Percentiles rank a stretch among this genome's conserved stretches.
These are phyloP conservation scores for Schizonepeta tenuifolia DNA, from an alignment of 257 asterid genomes.

Conservation along the genomic window DNA sequence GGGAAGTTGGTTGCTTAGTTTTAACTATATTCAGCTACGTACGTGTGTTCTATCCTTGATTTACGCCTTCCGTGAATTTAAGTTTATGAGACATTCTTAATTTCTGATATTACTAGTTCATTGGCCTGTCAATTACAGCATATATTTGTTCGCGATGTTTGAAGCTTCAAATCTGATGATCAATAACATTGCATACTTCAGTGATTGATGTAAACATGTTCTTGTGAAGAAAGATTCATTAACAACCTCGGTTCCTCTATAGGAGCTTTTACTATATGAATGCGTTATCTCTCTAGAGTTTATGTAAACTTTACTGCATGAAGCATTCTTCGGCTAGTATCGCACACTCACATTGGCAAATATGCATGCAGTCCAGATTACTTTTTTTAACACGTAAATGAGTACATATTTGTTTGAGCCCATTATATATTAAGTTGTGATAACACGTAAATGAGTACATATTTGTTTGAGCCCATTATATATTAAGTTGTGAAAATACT, in stretches of 20 bases:
- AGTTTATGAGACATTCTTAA: not conserved
- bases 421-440: not conserved
- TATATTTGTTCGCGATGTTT: not conserved
- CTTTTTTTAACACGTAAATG: not conserved
- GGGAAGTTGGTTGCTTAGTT: constrained; percentile 6
- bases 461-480: constrained; percentile 2
- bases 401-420: not conserved
- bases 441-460: not conserved
- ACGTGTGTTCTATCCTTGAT: not conserved
- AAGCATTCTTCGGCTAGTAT: not conserved
- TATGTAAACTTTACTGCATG: not conserved
- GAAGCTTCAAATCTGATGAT: not conserved
- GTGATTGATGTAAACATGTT: not conserved
- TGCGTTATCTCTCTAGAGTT: not conserved
- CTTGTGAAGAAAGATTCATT: not conserved
- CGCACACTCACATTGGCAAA: not conserved
- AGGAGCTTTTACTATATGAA: not conserved
- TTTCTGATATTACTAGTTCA: not conserved
- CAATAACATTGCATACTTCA: not conserved
- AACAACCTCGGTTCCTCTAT: not conserved
- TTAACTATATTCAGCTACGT: not conserved
- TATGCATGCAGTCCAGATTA: not conserved
- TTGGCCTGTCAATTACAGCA: not conserved
- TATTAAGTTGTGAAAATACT: not conserved
- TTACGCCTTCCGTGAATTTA: not conserved